These are phyloP conservation scores for Volvox carteri DNA, from an alignment of 163 green algal species.

Conservation along the genomic window DNA sequence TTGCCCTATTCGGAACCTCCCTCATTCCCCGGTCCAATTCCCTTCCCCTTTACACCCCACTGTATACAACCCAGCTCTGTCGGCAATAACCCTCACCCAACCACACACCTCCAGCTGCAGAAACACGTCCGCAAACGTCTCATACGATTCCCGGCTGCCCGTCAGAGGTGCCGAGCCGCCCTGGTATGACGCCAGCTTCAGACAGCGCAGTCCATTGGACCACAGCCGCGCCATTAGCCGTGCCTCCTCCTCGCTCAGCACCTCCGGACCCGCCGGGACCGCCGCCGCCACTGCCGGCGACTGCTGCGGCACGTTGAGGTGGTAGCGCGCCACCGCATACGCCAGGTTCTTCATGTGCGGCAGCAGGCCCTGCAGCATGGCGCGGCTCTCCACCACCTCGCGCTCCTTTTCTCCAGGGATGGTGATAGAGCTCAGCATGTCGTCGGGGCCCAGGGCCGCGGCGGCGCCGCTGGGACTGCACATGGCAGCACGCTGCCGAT, in stretches of 20 bases:
- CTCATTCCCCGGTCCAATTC: too few relatives aligned
- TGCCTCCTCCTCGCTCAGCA: slow-evolving; percentile 70
- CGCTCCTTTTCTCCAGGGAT: slow-evolving; percentile 66
- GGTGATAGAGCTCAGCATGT: slow-evolving; percentile 49
- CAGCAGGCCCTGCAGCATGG: slow-evolving; percentile 63
- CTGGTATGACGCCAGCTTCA: slow-evolving; percentile 64
- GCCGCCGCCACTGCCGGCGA: background rate
- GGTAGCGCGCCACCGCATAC: slow-evolving; percentile 71
- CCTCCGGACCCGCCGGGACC: slow-evolving; percentile 6
- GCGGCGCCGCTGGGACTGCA: slow-evolving; percentile 15
- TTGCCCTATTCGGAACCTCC: too few relatives aligned
- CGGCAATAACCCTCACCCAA: too few relatives aligned
- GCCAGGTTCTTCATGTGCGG: slow-evolving; percentile 54
- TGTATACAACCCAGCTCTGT: too few relatives aligned
- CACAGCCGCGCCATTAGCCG: slow-evolving; percentile 57
- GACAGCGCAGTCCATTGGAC: slow-evolving; percentile 77
- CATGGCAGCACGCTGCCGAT: slow-evolving; percentile 55
- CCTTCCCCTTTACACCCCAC: too few relatives aligned
- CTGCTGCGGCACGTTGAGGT: slow-evolving; percentile 26
- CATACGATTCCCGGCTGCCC: slow-evolving; percentile 46
- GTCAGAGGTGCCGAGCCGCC: slow-evolving; percentile 10
- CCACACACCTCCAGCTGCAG: slow-evolving; percentile 50
- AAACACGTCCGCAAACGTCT: slow-evolving; percentile 62
- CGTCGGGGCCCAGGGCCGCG: slow-evolving; percentile 22
- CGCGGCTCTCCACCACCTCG: slow-evolving; percentile 79